A percentile compares a stretch with the other conserved stretches of the same genome.
Evolutionary conservation across 192 early-diverging fungal genomes (phyloP).

Genomic region (Backusella tuberculispora): DNA sequence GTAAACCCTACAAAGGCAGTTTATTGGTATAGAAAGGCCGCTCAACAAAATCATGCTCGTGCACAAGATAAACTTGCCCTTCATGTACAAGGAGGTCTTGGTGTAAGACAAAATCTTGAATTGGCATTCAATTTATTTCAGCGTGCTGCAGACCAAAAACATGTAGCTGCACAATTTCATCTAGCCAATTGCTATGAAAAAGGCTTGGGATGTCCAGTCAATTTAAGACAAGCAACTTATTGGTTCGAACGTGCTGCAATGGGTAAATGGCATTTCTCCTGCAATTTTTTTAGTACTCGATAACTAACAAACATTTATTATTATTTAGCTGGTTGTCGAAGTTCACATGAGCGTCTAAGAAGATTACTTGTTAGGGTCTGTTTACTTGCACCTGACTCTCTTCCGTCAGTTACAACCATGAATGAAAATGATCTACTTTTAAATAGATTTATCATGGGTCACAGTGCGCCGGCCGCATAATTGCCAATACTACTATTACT

Average conservation of each 20-base stretch:
- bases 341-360: conserved; percentile 50
- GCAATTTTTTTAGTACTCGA: neutral
- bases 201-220: conserved; percentile 39
- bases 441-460: conserved; percentile 31
- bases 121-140: conserved; percentile 64
- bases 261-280: conserved; percentile 54
- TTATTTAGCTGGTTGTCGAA: conserved; percentile 48
- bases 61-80: conserved; percentile 72
- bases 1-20: conserved; percentile 62
- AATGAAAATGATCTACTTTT: conserved; percentile 9
- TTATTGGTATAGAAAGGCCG: conserved; percentile 67
- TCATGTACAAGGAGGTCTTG: conserved; percentile 85
- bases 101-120: conserved; percentile 57
- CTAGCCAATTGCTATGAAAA: conserved; percentile 57
- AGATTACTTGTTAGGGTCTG: conserved; percentile 45
- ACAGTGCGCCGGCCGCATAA: conserved; percentile 55
- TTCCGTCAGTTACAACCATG: conserved; percentile 14
- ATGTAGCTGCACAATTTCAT: conserved; percentile 56
- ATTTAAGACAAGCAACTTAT: conserved; percentile 33
- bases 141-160: conserved; percentile 67
- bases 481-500: neutral
- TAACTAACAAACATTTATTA: neutral
- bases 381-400: conserved; percentile 1
- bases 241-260: conserved; percentile 62
- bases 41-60: conserved; percentile 67